phyloP scores from a whole-genome alignment of 2,329 filamentous ascomycete genomes.

The Penicillium sp. region DNA sequence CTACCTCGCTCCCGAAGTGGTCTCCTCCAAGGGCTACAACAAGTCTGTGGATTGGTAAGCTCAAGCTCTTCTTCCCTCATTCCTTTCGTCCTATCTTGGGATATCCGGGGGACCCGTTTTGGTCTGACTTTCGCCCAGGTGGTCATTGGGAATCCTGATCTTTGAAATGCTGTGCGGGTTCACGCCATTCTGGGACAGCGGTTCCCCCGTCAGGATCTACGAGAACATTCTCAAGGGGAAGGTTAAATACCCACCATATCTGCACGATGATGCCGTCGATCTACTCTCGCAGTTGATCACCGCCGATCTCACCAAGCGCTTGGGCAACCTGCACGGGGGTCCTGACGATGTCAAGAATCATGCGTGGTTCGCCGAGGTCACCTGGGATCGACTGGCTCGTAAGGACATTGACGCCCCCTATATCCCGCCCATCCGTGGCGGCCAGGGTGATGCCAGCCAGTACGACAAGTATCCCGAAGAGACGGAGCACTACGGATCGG shows the following conservation, averaged over 20 bases:
- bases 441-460: conserved; percentile 91
- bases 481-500: conserved; percentile 83
- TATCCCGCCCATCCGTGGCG: conserved; percentile 91
- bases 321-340: conserved; percentile 92
- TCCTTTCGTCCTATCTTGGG: neutral
- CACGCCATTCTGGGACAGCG: conserved; percentile 98
- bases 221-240: conserved; percentile 97
- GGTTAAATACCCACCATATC: conserved; percentile 95
- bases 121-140: conserved; percentile 62
- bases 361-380: conserved; percentile 95
- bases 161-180: conserved; percentile 99
- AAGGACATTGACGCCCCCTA: conserved; percentile 99
- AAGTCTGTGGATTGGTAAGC: conserved; percentile 98
- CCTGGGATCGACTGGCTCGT: conserved; percentile 89
- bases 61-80: neutral
- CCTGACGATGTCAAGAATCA: conserved; percentile 93
- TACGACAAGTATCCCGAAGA: conserved; percentile 99
- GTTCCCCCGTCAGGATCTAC: conserved; percentile 98
- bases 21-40: conserved; percentile 99
- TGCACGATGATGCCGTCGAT: conserved; percentile 92
- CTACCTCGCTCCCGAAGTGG: conserved; percentile 95
- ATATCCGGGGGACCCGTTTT: neutral
- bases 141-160: conserved; percentile 96
- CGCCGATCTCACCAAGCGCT: conserved; percentile 87
- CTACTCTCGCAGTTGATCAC: conserved; percentile 92